phyloP scores from a whole-genome alignment of 768 basidiomycete genomes.

The Xerocomellus amylosporus region DNA sequence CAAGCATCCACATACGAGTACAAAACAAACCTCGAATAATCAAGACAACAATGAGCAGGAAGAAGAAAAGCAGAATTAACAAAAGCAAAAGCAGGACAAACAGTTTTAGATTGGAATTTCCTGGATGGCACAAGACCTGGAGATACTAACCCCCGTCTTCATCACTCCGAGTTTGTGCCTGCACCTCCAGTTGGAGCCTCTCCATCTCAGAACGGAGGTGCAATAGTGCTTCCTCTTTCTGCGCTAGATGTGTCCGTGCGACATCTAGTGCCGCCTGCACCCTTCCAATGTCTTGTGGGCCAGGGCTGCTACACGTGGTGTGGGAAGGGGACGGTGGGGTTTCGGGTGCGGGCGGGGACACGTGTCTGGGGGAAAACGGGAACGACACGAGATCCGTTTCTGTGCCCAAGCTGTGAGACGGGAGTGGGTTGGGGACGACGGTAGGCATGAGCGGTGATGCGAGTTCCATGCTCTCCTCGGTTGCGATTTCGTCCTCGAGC shows the following conservation, averaged over 20 bases:
- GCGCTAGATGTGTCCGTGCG: conserved; percentile 18
- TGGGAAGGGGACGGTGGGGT: neutral
- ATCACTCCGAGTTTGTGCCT: neutral
- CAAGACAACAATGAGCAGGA: neutral
- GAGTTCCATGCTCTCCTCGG: conserved; percentile 51
- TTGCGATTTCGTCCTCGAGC: conserved; percentile 34
- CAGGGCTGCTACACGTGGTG: conserved; percentile 3
- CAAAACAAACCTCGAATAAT: neutral
- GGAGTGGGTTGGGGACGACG: conserved; percentile 8
- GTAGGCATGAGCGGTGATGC: conserved; percentile 48
- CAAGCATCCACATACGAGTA: neutral
- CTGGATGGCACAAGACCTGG: too few species aligned
- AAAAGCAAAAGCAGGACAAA: neutral
- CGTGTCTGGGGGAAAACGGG: conserved; percentile 18
- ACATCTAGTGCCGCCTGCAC: conserved; percentile 21
- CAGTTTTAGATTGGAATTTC: neutral
- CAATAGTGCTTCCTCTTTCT: conserved; percentile 23
- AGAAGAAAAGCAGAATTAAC: neutral
- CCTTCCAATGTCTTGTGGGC: conserved; percentile 17
- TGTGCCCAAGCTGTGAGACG: neutral
- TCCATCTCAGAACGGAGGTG: conserved; percentile 25
- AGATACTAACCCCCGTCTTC: neutral
- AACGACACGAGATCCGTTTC: conserved; percentile 19
- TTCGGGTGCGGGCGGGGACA: conserved; percentile 16
- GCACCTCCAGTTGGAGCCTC: conserved; percentile 13